These are phyloP conservation scores for Termitomyces sp. DNA, from an alignment of 768 basidiomycete genomes.

Conservation along the genomic window DNA sequence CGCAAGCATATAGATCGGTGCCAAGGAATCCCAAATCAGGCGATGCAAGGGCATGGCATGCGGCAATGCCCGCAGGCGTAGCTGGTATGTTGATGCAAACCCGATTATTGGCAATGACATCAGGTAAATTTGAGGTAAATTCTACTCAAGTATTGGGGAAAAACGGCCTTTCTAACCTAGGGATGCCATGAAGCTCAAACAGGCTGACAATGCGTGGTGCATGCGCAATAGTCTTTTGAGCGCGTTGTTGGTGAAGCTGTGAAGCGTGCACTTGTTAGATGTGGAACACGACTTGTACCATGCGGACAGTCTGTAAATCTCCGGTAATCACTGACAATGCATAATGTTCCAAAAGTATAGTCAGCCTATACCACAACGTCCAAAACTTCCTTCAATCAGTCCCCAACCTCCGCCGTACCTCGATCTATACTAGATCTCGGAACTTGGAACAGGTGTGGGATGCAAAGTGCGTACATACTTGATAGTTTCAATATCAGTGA, in stretches of 20 bases:
- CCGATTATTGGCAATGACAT: constrained; percentile 13
- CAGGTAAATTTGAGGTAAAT: too few relatives aligned
- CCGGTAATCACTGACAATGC: neutral
- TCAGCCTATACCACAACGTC: constrained; percentile 34
- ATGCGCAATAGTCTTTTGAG: constrained; percentile 39
- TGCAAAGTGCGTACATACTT: constrained; percentile 23
- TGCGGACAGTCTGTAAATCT: constrained; percentile 45
- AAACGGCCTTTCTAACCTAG: constrained; percentile 26
- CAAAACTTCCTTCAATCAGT: constrained; percentile 32
- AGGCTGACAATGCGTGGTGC: constrained; percentile 40
- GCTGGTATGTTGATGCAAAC: constrained; percentile 62
- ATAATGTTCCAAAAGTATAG: constrained; percentile 15
- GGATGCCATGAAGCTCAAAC: constrained; percentile 40
- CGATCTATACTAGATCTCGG: too few relatives aligned
- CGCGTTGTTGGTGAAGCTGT: constrained; percentile 36
- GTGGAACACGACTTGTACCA: constrained; percentile 43
- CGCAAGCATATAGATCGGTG: constrained; percentile 46
- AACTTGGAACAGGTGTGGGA: neutral
- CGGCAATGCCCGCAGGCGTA: constrained; percentile 50
- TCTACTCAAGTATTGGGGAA: constrained; percentile 3
- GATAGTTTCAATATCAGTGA: constrained; percentile 33
- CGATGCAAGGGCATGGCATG: constrained; percentile 44
- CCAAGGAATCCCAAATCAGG: constrained; percentile 19
- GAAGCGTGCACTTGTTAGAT: constrained; percentile 40
- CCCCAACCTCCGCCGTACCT: constrained; percentile 11